Evolutionary conservation across 208 protist genomes (phyloP).

Genomic region (Acanthamoeba royreba): DNA sequence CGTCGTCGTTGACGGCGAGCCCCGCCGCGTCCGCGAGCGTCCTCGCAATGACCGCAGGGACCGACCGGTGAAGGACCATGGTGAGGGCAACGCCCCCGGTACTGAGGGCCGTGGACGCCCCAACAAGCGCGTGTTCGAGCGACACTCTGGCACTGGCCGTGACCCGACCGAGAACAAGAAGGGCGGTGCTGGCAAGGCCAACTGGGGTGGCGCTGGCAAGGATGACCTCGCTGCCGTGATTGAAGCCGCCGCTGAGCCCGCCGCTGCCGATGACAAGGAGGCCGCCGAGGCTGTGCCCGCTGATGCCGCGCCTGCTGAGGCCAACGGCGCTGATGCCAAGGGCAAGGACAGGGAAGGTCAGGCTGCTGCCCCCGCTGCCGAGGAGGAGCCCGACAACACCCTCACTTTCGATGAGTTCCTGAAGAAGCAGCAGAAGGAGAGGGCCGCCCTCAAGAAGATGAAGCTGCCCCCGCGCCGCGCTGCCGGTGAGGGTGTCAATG

Average conservation of each 20-base stretch:
- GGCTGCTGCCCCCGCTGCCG: neutral
- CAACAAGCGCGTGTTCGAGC: neutral
- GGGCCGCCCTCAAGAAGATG: neutral
- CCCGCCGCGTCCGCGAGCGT: neutral
- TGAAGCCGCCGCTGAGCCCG: neutral
- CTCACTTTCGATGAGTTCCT: neutral
- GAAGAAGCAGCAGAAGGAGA: neutral
- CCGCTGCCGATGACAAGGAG: neutral
- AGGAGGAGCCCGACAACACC: neutral
- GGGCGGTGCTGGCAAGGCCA: neutral
- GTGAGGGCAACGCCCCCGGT: neutral
- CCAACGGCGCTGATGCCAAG: neutral
- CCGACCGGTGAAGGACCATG: neutral
- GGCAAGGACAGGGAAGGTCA: neutral
- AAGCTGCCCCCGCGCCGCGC: neutral
- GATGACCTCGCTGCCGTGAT: neutral
- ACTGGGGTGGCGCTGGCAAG: neutral
- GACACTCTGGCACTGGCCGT: conserved; percentile 25
- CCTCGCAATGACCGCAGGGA: neutral
- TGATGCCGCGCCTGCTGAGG: neutral
- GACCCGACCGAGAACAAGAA: conserved; percentile 31
- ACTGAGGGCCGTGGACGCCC: neutral
- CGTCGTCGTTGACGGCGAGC: neutral
- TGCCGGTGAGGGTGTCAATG: conserved; percentile 11
- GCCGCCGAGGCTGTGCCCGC: neutral